These are phyloP conservation scores for Penicillium sp. DNA, from an alignment of 2,329 filamentous ascomycete species.

Conservation along the genomic window DNA sequence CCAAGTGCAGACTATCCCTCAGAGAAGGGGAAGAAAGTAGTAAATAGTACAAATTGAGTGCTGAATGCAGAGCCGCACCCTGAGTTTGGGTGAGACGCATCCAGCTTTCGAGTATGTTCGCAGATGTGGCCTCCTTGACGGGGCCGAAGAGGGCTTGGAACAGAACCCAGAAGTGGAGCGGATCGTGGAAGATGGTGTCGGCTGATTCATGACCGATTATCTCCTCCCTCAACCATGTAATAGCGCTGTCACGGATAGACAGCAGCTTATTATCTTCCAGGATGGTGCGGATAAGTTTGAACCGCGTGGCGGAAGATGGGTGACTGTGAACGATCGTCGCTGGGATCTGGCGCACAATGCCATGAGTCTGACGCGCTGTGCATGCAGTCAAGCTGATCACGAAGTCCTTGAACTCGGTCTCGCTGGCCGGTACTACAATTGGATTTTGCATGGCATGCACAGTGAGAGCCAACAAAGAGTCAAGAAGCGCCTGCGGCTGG, in stretches of 20 bases:
- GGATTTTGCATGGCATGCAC: slow-evolving; percentile 47
- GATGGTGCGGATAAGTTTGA: slow-evolving; percentile 52
- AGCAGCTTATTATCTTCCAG: slow-evolving; percentile 52
- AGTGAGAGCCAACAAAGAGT: slow-evolving; percentile 51
- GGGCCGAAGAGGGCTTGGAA: slow-evolving; percentile 51
- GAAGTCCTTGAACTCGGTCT: slow-evolving; percentile 51
- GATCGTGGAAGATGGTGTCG: slow-evolving; percentile 32
- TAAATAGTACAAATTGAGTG: slow-evolving; percentile 56
- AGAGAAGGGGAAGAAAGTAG: slow-evolving; percentile 49
- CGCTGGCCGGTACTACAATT: slow-evolving; percentile 43
- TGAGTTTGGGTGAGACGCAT: slow-evolving; percentile 48
- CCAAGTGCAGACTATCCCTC: slow-evolving; percentile 45
- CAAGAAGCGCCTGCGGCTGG: slow-evolving; percentile 50
- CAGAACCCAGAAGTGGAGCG: slow-evolving; percentile 39
- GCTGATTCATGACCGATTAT: slow-evolving; percentile 42
- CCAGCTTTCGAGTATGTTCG: slow-evolving; percentile 39
- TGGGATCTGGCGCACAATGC: slow-evolving; percentile 36
- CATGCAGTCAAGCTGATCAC: slow-evolving; percentile 45
- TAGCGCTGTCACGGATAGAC: slow-evolving; percentile 53
- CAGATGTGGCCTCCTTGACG: slow-evolving; percentile 37
- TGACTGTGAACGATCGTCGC: slow-evolving; percentile 47
- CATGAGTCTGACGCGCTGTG: slow-evolving; percentile 33
- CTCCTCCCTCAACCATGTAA: slow-evolving; percentile 58
- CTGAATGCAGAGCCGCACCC: slow-evolving; percentile 49
- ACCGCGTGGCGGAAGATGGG: slow-evolving; percentile 47